Evolutionary conservation across 148 eudicot species (phyloP), one percentile per base, ranked within the genome.

Genomic region (Pouteria glomerata): DNA sequence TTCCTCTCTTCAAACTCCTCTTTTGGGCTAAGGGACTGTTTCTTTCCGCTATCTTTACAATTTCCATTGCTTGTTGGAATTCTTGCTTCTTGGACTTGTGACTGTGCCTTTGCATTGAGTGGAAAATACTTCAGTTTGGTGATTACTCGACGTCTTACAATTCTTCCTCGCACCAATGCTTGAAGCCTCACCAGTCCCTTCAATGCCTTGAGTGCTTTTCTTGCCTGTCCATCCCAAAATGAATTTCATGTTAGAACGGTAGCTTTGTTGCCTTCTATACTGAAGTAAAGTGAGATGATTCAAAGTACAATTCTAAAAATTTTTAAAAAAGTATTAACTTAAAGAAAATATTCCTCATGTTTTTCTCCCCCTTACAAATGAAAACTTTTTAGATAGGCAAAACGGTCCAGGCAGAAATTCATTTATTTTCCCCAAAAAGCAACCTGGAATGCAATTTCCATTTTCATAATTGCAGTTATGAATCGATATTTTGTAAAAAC

Each of bases 121-220:
- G 66, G 73, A 1, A 71, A 72, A 59, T 66, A 74, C 77, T 82
- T 75, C 66, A 79, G 56, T 73, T 58, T 53, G 80, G 74, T 63
- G 52, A 76, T 63, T 47, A 79, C 57, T 69, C 56, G 73, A 61
- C 83, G 88, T 37, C 91, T 81, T 39, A 83, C 89, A 0, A 84
- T 85, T 57, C 81, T 66, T 12, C 91, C 91, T 74, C 91, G 77
- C 45, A 75, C 91, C 74, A 85, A 70, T 3, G 91, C 91, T 76
- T 87, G 91, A 75, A 87, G 80, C 79, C 79, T 83, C 50, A 87
- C 84, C 69, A 87, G 71, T 62, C 87, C 91, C 74, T 81, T 87
- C 23, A 87, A 74, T 69, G 91, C 91, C 81, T 81, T 82, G 10
- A 85, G 76, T 47, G 91, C 91, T 69, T 87, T 87, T 60, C 85